These are phyloP conservation scores for Lotus japonicus DNA, from an alignment of 306 rosid genomes.

Conservation along the genomic window DNA sequence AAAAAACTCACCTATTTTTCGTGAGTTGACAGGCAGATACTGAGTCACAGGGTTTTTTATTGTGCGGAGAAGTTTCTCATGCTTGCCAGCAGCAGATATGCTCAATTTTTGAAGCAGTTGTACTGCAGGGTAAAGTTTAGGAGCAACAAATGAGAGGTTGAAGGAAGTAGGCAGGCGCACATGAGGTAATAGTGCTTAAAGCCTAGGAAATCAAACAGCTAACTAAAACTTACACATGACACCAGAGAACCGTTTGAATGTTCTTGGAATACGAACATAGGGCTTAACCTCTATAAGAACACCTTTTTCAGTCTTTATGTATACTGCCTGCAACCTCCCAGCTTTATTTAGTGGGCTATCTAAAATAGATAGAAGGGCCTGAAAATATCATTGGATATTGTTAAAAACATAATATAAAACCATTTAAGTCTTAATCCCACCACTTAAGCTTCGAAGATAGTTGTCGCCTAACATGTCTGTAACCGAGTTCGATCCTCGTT, in stretches of 20 bases:
- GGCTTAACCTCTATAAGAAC: slow-evolving; percentile 79
- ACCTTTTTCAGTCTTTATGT: slow-evolving; percentile 76
- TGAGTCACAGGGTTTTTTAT: slow-evolving; percentile 82
- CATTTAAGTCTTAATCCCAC: no score
- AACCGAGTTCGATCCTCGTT: no score
- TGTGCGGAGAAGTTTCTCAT: slow-evolving; percentile 57
- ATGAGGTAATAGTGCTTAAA: not conserved
- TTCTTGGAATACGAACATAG: slow-evolving; percentile 74
- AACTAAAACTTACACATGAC: slow-evolving; percentile 65
- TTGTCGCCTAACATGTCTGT: no score
- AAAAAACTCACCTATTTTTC: slow-evolving; percentile 58
- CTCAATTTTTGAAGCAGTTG: slow-evolving; percentile 78
- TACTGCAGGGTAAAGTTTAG: slow-evolving; percentile 41
- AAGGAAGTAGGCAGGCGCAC: not conserved
- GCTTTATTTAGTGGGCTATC: slow-evolving; percentile 85
- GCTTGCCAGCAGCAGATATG: slow-evolving; percentile 72
- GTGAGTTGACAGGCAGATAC: slow-evolving; percentile 62
- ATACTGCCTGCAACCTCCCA: slow-evolving; percentile 68
- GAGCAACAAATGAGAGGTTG: not conserved
- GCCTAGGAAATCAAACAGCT: not conserved
- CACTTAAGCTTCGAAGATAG: no score
- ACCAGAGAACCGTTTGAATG: slow-evolving; percentile 78
- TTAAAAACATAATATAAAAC: no score
- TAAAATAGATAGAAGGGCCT: slow-evolving; percentile 73
- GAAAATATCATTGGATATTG: slow-evolving; percentile 4